Base-by-base conservation (phyloP, 2,329 filamentous ascomycete species). In the Xenosphaeropsis pyriputrescens region DNA sequence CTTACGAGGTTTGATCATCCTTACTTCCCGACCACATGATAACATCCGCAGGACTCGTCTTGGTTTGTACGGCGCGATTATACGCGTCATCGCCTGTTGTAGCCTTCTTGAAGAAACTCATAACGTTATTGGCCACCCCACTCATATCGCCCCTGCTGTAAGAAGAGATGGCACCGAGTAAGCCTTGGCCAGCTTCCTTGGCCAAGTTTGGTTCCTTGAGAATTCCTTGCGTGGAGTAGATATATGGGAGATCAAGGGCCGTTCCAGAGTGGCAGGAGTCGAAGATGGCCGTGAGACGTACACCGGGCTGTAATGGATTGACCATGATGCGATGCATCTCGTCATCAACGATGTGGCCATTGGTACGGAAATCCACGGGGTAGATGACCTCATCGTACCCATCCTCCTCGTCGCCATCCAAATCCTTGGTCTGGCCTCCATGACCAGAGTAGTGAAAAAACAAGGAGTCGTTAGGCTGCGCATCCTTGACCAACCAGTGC, bases 1-100 rank as follows among this genome's bases (percentile, higher is more conserved):
- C 80, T 63, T 67, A 85, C 79, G 82, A 88, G 48, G 91, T 98
- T 62, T 96, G 91, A 43, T 79, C 75, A 55, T 98, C 91, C 61
- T 94, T 95, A 64, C 85, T 93, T 40, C 91, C 91, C 43, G 85
- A 93, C 82, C 88, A 94, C 84, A 95, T 93, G 56, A 98, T 75
- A 22, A 98, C 91, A 59, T 98, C 91, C 31, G 91, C 91, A 1
- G 88, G 80, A 39, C 82, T 91, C 13, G 91, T 96, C 64, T 93
- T 93, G 32, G 89, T 96, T 47, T 81, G 72, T 55, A 85, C 69
- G 44, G 88, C 84, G 56, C 76, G 78, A 61, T 93, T 72, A 58
- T 86, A 79, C 14, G 79, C 79, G 29, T 80, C 75, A 47, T 91
- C 71, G 47, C 88, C 88, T 42, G 64, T 72, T 16, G 84, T 81